phyloP scores from a whole-genome alignment of 2,329 filamentous ascomycete genomes.

The Epichloe elymi region DNA sequence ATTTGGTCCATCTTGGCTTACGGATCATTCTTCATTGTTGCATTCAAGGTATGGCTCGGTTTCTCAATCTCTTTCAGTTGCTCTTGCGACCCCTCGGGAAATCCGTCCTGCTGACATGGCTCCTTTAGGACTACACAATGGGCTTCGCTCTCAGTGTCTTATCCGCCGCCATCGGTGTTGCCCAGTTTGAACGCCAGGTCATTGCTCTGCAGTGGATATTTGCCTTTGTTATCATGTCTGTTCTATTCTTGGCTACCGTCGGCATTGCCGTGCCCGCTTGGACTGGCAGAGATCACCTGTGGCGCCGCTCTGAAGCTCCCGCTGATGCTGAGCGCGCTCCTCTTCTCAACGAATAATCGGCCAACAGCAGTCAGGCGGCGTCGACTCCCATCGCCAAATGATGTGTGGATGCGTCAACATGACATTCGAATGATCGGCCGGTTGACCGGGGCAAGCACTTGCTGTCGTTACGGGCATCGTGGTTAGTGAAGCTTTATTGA shows the following conservation, averaged over 20 bases:
- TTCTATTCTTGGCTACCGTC: conserved; percentile 58
- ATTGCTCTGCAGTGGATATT: conserved; percentile 89
- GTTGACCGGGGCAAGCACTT: neutral
- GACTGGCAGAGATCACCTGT: conserved; percentile 42
- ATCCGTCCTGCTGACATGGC: neutral
- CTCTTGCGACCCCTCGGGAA: neutral
- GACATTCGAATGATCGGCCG: neutral
- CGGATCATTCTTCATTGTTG: conserved; percentile 61
- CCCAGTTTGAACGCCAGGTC: conserved; percentile 59
- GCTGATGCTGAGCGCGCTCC: conserved; percentile 47
- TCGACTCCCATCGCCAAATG: neutral
- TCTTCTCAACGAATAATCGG: conserved; percentile 35
- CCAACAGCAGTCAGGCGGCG: neutral
- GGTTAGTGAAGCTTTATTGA: neutral
- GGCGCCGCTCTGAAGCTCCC: conserved; percentile 27
- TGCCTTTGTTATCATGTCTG: conserved; percentile 67
- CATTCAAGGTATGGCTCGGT: conserved; percentile 47
- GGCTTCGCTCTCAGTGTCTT: conserved; percentile 68
- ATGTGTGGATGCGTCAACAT: neutral
- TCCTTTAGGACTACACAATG: conserved; percentile 52
- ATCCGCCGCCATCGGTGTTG: conserved; percentile 60
- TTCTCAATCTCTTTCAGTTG: neutral
- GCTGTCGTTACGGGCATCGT: neutral
- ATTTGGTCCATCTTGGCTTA: conserved; percentile 74
- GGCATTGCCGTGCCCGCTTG: conserved; percentile 51